Base-by-base conservation (phyloP, 1,284 basidiomycete species). In the Sutorius eximius region DNA sequence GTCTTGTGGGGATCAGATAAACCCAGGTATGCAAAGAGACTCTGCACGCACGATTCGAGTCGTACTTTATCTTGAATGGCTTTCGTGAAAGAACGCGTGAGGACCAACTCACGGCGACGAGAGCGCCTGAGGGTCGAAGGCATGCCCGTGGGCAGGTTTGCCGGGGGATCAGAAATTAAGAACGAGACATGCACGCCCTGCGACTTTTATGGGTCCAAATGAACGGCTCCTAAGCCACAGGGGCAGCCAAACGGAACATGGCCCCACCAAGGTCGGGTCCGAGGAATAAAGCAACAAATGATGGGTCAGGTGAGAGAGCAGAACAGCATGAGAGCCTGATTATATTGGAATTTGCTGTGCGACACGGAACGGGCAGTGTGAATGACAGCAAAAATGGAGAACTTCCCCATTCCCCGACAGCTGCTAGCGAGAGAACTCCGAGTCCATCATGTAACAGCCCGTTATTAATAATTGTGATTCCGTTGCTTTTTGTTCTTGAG, bases 51-150 rank as follows among this genome's bases (percentile, higher is more conserved):
- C 70, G 68, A 65, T 40, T 61, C 55, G 40, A 63, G 61, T 42
- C 54, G 54, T 29, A 75, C 62, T 63, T 75, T 75, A 32, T 75
- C 71, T 59, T 68, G 69, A 36, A 75, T 68, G 11, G 69, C 70
- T 46, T 59, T 69, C 16, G 69, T 67, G 51, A 75, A 67, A 8
- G 74, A 75, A 16, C 59, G 65, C 8, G 73, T 72, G 55, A 72
- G 65, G 44, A 66, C 58, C 58, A 73, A 52, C 59, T 75, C 70
- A 56, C 63, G 65, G 41, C 66, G 73, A 51, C 67, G 73, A 46
- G 72, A 65, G 49, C 74, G 70, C 64, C 68, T 72, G 60, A 76
- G 65, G 52, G 66, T 68, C 48, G 66, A 70, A 57, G 74, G 61
- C 73, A 75, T 75, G 60, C 61, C 64, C 55, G 53, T 51, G 49